Evolutionary conservation across 1,284 basidiomycete genomes (phyloP).

Genomic region (Stygiomarasmius scandens): DNA sequence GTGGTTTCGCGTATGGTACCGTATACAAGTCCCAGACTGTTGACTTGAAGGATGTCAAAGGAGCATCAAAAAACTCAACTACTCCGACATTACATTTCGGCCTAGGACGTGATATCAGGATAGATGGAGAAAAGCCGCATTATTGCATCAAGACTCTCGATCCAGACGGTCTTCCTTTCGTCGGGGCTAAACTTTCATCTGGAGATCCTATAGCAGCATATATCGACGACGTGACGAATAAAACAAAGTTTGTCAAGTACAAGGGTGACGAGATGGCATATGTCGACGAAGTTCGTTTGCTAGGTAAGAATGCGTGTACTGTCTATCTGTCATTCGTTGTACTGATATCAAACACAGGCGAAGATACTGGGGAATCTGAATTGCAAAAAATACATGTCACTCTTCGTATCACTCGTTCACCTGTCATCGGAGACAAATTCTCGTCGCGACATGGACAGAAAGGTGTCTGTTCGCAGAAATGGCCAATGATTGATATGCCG

Average conservation of each 20-base stretch:
- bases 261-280: constrained; percentile 95
- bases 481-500: constrained; percentile 98
- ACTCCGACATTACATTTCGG: constrained; percentile 82
- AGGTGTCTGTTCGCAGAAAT: constrained; percentile 99
- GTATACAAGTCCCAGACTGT: constrained; percentile 96
- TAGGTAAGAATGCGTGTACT: constrained; percentile 57
- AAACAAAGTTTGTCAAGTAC: constrained; percentile 91
- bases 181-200: constrained; percentile 72
- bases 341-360: constrained; percentile 48
- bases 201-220: constrained; percentile 89
- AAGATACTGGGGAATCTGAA: constrained; percentile 85
- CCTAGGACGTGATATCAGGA: constrained; percentile 76
- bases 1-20: constrained; percentile 96
- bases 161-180: constrained; percentile 81
- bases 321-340: constrained; percentile 1
- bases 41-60: constrained; percentile 84
- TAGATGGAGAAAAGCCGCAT: constrained; percentile 59
- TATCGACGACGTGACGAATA: constrained; percentile 83
- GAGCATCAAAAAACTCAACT: constrained; percentile 58
- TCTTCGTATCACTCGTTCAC: constrained; percentile 90
- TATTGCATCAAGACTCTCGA: constrained; percentile 69
- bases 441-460: constrained; percentile 99
- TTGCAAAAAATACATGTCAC: constrained; percentile 95
- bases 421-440: constrained; percentile 99
- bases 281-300: constrained; percentile 89